Evolutionary conservation across 2,329 filamentous ascomycete genomes (phyloP).

Genomic region (Cladosporium oxysporum): DNA sequence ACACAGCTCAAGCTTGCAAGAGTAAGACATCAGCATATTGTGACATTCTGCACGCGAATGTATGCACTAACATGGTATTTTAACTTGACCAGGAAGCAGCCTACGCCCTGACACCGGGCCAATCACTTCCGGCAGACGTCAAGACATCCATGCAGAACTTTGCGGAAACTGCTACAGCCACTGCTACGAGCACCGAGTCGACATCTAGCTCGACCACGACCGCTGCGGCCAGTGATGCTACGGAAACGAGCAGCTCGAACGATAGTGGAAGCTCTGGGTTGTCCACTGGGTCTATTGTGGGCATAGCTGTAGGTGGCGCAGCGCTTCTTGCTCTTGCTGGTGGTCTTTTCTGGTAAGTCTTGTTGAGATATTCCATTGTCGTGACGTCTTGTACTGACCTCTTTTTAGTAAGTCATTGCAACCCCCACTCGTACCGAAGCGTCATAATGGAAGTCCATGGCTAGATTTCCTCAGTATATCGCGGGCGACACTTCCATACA

Average conservation of each 20-base stretch:
- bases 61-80: background rate
- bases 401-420: constrained; percentile 1
- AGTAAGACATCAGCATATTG: background rate
- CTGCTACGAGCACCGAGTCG: constrained; percentile 22
- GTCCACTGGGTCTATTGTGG: constrained; percentile 45
- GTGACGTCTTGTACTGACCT: background rate
- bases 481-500: background rate
- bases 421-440: background rate
- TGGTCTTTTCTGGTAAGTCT: constrained; percentile 58
- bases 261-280: constrained; percentile 28
- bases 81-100: constrained; percentile 24
- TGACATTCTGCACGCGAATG: background rate
- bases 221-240: constrained; percentile 21
- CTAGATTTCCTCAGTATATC: background rate
- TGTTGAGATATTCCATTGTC: too few relatives aligned
- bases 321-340: constrained; percentile 62
- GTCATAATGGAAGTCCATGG: background rate
- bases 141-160: constrained; percentile 27
- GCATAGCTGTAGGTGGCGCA: constrained; percentile 64
- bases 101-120: constrained; percentile 42
- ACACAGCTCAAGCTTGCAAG: constrained; percentile 34
- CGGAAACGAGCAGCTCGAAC: constrained; percentile 19
- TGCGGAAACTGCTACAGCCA: constrained; percentile 27
- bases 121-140: constrained; percentile 43
- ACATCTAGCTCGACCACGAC: constrained; percentile 23